Base-by-base conservation (phyloP, 2,329 filamentous ascomycete species). In the Fusarium sp. region DNA sequence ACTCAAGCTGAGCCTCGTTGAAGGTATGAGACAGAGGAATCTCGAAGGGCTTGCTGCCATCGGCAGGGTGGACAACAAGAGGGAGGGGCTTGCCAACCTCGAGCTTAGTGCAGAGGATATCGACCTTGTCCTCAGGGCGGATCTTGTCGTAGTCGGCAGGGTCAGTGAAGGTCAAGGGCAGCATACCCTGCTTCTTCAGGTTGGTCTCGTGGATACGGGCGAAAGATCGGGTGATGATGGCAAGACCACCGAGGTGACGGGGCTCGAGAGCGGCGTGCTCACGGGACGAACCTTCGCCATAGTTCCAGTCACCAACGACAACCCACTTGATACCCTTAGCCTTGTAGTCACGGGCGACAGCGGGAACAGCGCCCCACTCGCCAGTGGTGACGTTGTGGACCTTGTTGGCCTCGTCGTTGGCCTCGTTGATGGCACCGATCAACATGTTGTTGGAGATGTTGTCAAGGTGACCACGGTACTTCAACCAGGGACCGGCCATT, bases 391-490 rank as follows among this genome's bases (percentile, higher is more conserved):
- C 81, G 88, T 99, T 97, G 85, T 92, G 90, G 78, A 99, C 83
- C 85, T 96, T 97, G 88, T 99, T 99, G 72, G 93, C 93, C 84
- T 98, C 92, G 59, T 89, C 92, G 80, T 98, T 99, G 74, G 91
- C 93, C 72, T 90, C 88, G 82, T 97, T 99, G 82, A 93, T 92
- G 73, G 95, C 95, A 82, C 94, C 94, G 71, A 98, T 97, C 78
- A 98, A 81, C 92, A 97, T 96, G 87, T 98, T 98, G 88, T 98
- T 97, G 76, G 93, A 97, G 82, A 98, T 97, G 87, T 98, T 98
- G 87, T 97, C 94, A 73, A 98, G 85, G 77, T 98, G 94, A 63
- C 94, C 94, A 86, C 94, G 92, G 87, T 97, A 98, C 86, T 97
- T 97, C 78, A 98, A 84, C 94, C 94, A 98, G 14, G 94, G 94